A percentile compares a stretch with the other conserved stretches of the same genome.
Conservation (phyloP, 495 filamentous ascomycete genomes). For the Hypoxylon subgilvum region DNA sequence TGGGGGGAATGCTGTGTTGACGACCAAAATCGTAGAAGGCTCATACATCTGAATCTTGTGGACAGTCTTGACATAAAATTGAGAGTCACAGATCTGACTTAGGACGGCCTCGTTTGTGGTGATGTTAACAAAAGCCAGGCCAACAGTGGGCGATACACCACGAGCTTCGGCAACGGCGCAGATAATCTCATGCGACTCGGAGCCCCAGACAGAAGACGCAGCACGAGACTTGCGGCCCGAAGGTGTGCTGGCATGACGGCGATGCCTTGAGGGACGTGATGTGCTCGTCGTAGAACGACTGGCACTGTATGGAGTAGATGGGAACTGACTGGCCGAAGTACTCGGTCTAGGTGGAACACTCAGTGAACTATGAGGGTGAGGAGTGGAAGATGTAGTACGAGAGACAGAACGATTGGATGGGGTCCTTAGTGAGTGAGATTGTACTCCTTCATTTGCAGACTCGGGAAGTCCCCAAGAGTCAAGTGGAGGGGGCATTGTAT, state of each 20-base stretch:
- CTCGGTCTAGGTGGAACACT: constrained; percentile 16
- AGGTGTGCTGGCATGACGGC: constrained; percentile 32
- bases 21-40: constrained; percentile 75
- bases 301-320: constrained; percentile 28
- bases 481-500: not conserved
- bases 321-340: constrained; percentile 21
- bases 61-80: constrained; percentile 82
- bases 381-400: constrained; percentile 29
- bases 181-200: constrained; percentile 72
- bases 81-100: constrained; percentile 88
- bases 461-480: not conserved
- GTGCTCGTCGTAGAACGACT: constrained; percentile 32
- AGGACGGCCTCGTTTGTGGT: constrained; percentile 80
- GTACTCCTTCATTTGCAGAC: constrained; percentile 10
- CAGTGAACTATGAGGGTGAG: constrained; percentile 11
- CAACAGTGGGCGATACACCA: constrained; percentile 83
- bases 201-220: constrained; percentile 63
- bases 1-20: constrained; percentile 65
- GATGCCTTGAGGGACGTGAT: constrained; percentile 28
- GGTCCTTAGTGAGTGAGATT: constrained; percentile 3
- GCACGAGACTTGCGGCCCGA: constrained; percentile 68
- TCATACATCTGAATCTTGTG: constrained; percentile 82
- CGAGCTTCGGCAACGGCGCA: constrained; percentile 92
- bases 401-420: constrained; percentile 8
- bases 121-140: constrained; percentile 86